Evolutionary conservation across 2,329 filamentous ascomycete genomes (phyloP).

Genomic region (Dactylellina parvicollis): DNA sequence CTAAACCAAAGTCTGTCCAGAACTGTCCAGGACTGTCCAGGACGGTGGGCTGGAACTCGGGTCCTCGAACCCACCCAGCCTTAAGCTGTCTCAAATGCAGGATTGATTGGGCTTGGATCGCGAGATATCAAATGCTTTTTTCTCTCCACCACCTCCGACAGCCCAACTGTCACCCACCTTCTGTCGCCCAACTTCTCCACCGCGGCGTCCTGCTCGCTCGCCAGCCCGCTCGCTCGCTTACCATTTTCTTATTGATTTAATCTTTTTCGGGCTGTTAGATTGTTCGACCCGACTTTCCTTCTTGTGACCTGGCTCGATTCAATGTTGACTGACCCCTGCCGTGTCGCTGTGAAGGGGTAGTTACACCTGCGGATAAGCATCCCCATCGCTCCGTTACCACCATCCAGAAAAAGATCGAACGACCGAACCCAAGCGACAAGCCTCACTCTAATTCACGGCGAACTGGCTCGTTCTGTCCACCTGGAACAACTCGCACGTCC

Average conservation of each 20-base stretch:
- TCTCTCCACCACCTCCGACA: background rate
- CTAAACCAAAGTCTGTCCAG: slow-evolving; percentile 15
- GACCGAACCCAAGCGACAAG: background rate
- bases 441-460: slow-evolving; percentile 11
- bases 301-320: too few species aligned
- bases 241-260: background rate
- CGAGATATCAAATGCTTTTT: slow-evolving; percentile 1
- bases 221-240: too few species aligned
- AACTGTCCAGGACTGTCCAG: slow-evolving; percentile 5
- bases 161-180: background rate
- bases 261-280: background rate
- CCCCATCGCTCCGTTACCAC: background rate
- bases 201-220: background rate
- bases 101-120: background rate
- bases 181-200: background rate
- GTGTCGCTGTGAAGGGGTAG: slow-evolving; percentile 1
- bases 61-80: too few species aligned
- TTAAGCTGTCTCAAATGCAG: too few species aligned
- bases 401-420: background rate
- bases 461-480: slow-evolving; percentile 18
- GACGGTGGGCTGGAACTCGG: slow-evolving; percentile 31
- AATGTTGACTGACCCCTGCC: slow-evolving; percentile 22
- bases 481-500: slow-evolving; percentile 11
- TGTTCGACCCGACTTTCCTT: too few species aligned
- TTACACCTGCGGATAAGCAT: slow-evolving; percentile 17